Conservation (phyloP, 2,329 filamentous ascomycete species). For the Verticillium nonalfalfae region DNA sequence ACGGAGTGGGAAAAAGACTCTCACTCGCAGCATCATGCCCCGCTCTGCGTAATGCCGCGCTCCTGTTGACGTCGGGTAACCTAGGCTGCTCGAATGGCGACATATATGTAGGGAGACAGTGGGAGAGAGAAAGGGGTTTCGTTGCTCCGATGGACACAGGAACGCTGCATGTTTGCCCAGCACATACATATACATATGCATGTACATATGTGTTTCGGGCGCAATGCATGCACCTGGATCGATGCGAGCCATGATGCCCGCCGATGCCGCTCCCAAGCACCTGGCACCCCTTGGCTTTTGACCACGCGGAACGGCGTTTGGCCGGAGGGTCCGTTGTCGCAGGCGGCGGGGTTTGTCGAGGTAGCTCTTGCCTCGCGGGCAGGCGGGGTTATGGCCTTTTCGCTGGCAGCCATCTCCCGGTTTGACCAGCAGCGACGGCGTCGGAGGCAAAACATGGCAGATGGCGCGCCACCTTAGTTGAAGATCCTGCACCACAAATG, state of each 20-base stretch:
- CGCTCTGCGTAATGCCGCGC: no score
- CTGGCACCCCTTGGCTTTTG: not conserved
- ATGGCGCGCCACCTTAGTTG: not conserved
- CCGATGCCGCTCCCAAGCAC: not conserved
- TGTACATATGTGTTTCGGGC: not conserved
- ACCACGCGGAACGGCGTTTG: no score
- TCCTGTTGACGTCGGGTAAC: no score
- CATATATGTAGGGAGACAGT: not conserved
- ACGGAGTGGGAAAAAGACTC: no score
- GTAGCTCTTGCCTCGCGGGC: no score
- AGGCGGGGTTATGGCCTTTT: not conserved
- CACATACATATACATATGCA: not conserved
- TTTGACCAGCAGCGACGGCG: not conserved
- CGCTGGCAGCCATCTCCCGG: not conserved
- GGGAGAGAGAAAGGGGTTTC: not conserved
- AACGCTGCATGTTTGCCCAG: not conserved
- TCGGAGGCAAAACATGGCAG: not conserved
- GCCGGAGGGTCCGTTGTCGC: not conserved
- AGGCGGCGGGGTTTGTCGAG: no score
- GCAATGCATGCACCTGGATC: not conserved
- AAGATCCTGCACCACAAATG: not conserved
- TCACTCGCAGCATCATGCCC: no score
- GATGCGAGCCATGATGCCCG: not conserved
- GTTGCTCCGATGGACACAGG: not conserved
- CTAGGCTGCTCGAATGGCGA: no score